phyloP scores from a whole-genome alignment of 257 asterid species.

The Prunella vulgaris region DNA sequence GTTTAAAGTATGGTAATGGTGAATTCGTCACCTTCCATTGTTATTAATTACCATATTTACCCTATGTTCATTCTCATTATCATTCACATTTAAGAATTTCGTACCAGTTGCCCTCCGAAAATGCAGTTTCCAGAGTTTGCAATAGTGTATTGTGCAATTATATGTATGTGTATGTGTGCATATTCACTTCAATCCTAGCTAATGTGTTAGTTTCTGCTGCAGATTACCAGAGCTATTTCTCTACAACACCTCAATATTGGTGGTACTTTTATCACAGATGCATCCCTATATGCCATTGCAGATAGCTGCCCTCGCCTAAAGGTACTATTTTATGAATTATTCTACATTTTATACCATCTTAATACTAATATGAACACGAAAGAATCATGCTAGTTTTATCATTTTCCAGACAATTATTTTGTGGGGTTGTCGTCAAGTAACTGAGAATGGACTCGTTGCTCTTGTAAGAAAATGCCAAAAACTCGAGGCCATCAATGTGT shows the following conservation, averaged over 20 bases:
- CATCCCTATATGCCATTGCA: constrained; percentile 58
- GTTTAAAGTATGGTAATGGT: no score
- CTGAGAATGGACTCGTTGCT: constrained; percentile 58
- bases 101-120: no score
- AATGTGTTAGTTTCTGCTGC: constrained; percentile 3
- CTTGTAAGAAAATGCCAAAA: constrained; percentile 63
- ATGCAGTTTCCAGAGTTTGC: no score
- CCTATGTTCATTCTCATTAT: no score
- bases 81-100: not conserved
- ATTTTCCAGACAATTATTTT: constrained; percentile 49
- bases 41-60: no score
- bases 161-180: not conserved
- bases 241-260: constrained; percentile 76
- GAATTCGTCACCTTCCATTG: not conserved
- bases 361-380: not conserved
- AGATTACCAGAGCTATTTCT: constrained; percentile 64
- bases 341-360: not conserved
- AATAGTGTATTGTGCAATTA: no score
- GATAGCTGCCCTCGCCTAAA: constrained; percentile 60
- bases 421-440: constrained; percentile 83
- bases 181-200: not conserved
- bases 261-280: constrained; percentile 74
- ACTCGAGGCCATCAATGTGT: constrained; percentile 65
- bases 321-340: constrained; percentile 25
- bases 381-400: not conserved